Conservation (phyloP, 148 eudicot species). For the Vaccinium vitisidaea region DNA sequence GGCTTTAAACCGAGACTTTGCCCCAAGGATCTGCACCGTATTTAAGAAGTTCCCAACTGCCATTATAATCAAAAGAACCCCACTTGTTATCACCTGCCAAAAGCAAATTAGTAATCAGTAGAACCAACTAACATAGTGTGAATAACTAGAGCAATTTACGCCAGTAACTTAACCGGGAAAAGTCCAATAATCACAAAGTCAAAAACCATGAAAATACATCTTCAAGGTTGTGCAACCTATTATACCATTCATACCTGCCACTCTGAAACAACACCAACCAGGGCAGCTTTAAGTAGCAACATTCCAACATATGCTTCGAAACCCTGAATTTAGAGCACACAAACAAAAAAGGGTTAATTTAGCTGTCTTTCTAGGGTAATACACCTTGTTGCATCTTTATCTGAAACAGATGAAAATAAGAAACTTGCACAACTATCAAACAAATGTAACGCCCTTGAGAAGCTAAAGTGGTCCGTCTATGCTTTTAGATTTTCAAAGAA, state of each 20-base stretch:
- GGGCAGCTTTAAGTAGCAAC: constrained; percentile 49
- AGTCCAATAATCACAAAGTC: not conserved
- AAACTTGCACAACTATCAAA: not conserved
- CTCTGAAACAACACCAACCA: constrained; percentile 44
- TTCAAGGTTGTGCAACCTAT: not conserved
- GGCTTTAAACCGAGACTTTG: constrained; percentile 47
- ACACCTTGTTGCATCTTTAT: not conserved
- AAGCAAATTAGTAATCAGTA: not conserved
- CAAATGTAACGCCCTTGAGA: not conserved
- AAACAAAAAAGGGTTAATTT: not conserved
- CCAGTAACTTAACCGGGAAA: not conserved
- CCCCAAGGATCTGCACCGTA: constrained; percentile 40
- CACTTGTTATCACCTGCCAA: constrained; percentile 51
- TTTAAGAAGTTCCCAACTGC: constrained; percentile 53
- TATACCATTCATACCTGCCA: constrained; percentile 45
- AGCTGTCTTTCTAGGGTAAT: not conserved
- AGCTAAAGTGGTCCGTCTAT: not conserved
- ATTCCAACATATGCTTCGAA: constrained; percentile 59
- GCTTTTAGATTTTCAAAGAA: constrained; percentile 2
- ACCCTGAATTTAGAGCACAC: constrained; percentile 28
- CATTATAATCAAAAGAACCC: constrained; percentile 52
- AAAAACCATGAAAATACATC: not conserved
- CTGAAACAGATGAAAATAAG: constrained; percentile 15
- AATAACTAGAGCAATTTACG: not conserved
- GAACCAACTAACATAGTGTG: not conserved